Base-by-base conservation (phyloP, 2,329 filamentous ascomycete genomes). In the Phyllachora maydis region DNA sequence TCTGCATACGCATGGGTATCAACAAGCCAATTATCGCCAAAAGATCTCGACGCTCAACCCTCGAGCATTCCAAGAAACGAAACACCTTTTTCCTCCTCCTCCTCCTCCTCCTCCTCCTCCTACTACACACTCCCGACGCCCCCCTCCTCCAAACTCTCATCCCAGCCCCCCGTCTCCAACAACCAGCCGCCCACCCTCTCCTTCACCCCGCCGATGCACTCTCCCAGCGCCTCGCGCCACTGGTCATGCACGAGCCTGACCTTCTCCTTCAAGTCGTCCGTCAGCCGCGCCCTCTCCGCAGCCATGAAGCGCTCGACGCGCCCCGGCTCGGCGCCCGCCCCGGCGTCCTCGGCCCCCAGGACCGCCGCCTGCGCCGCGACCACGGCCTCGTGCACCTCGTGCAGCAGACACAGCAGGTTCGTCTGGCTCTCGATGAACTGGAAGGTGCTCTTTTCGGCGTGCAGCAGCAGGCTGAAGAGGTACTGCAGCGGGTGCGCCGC, bases 351-450 rank as follows among this genome's bases (percentile, higher is more conserved):
- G 0, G 66, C 64, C 41, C 79, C 72, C 33, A 74, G 56, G 11
- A 75, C 54, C 31, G 30, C 35, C 16, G 16, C 16, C 33, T 69
- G 68, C 6, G 77, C 74, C 22, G 59, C 59, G 40, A 78, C 72
- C 2, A 78, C 68, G 0, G 72, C 72, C 25, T 77, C 78, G 41
- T 81, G 79, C 25, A 92, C 81, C 47, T 93, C 82, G 38, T 93
- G 88, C 27, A 92, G 50, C 18, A 95, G 56, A 39, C 85, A 95
- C 13, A 92, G 58, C 16, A 93, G 55, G 40, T 93, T 93, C 15
- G 70, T 85, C 52, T 95, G 85, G 5, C 71, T 76, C 52, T 95
- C 88, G 38, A 95, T 93, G 48, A 92, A 95, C 45, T 95, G 88
- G 40, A 92, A 90, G 6, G 81, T 85, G 36, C 75, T 83, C 52